Conservation (phyloP, 1,139 yeast genomes). For the Sugiyamaella neomexicana region DNA sequence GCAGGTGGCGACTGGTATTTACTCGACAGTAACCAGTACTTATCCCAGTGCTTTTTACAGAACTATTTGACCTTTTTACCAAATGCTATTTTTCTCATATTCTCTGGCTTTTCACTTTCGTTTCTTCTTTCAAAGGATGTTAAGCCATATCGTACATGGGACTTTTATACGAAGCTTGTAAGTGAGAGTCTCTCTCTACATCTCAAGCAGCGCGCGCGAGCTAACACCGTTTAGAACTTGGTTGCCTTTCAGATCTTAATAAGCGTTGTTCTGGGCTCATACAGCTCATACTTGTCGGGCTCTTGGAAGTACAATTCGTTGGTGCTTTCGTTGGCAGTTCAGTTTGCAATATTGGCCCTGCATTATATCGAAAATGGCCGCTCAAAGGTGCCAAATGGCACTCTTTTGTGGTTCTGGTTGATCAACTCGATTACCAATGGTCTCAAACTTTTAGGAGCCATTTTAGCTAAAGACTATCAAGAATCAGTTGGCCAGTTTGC, state of each 20-base stretch:
- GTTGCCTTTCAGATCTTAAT: conserved; percentile 8
- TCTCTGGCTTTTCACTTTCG: conserved; percentile 8
- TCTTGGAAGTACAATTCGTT: conserved; percentile 5
- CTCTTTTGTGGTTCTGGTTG: conserved; percentile 72
- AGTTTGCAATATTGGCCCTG: conserved; percentile 50
- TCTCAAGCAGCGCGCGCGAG: neutral
- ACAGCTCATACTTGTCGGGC: neutral
- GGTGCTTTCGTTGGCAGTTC: conserved; percentile 9
- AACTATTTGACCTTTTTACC: conserved; percentile 18
- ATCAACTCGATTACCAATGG: conserved; percentile 48
- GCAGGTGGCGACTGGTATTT: conserved; percentile 15
- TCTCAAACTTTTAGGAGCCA: conserved; percentile 46
- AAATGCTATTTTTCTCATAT: conserved; percentile 2
- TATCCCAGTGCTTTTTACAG: conserved; percentile 23
- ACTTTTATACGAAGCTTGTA: conserved; percentile 18
- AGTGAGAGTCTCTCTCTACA: neutral
- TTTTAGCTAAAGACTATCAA: conserved; percentile 14
- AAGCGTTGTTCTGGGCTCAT: conserved; percentile 1
- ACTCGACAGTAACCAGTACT: conserved; percentile 14
- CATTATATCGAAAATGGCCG: conserved; percentile 73
- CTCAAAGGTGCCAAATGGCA: conserved; percentile 60
- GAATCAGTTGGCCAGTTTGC: conserved; percentile 13
- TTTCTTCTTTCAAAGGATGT: neutral
- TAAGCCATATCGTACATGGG: conserved; percentile 18
- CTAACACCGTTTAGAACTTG: conserved; percentile 11